Evolutionary conservation across 441 rosid species (phyloP).

Genomic region (Hura crepitans): DNA sequence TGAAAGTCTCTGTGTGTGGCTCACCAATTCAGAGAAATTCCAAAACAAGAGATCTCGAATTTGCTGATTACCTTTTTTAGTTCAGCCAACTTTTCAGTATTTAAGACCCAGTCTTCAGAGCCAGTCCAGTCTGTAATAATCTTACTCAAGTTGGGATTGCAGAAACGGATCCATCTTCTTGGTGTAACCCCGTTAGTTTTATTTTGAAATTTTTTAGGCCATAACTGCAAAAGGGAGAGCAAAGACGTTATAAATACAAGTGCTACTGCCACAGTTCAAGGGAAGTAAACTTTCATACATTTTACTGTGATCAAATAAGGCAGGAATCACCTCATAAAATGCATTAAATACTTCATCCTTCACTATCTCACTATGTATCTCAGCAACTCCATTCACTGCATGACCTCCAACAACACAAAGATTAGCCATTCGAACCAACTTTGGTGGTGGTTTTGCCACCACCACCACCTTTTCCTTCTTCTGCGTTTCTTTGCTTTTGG

Average conservation of each 20-base stretch:
- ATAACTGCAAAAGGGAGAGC: conserved; percentile 50
- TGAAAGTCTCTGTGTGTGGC: background rate
- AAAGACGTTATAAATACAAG: conserved; percentile 16
- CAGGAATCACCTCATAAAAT: conserved; percentile 53
- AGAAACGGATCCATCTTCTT: conserved; percentile 85
- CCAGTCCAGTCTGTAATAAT: conserved; percentile 78
- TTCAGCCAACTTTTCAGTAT: conserved; percentile 65
- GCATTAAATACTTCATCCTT: conserved; percentile 83
- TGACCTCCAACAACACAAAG: conserved; percentile 85
- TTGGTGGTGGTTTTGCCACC: conserved; percentile 41
- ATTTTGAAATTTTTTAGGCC: conserved; percentile 89
- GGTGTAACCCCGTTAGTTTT: conserved; percentile 98
- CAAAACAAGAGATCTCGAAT: background rate
- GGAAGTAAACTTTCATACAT: conserved; percentile 5
- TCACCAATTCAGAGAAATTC: conserved; percentile 13
- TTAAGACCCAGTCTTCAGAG: conserved; percentile 79
- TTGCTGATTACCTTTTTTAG: conserved; percentile 51
- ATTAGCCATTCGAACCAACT: conserved; percentile 94
- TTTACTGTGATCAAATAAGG: conserved; percentile 6
- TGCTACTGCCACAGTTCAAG: background rate
- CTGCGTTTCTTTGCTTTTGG: conserved; percentile 16
- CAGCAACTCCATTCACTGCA: conserved; percentile 97
- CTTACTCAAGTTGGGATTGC: conserved; percentile 78
- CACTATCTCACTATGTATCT: conserved; percentile 91
- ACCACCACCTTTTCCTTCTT: conserved; percentile 36